Percentiles rank a stretch among this genome's conserved stretches.
These are phyloP conservation scores for Gossypium rotundifolium DNA, from an alignment of 345 rosid genomes.

Conservation along the genomic window DNA sequence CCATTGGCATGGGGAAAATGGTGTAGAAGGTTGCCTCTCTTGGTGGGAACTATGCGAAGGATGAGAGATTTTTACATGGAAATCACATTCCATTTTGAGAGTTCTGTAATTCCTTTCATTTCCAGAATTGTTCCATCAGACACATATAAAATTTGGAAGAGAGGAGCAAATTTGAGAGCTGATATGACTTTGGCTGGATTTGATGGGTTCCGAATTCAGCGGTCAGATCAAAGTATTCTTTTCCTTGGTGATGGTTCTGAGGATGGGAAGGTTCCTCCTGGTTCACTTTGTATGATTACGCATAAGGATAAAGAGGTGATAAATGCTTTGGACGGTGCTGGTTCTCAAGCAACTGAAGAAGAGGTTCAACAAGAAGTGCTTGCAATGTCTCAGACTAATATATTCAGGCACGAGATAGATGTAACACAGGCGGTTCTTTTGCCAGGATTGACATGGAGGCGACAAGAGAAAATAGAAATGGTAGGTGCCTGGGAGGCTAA, in stretches of 20 bases:
- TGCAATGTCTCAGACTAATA: conserved; percentile 84
- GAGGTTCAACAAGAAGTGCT: conserved; percentile 83
- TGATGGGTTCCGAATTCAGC: conserved; percentile 84
- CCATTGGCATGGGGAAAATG: conserved; percentile 96
- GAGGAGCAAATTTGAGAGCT: conserved; percentile 86
- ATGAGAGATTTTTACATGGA: conserved; percentile 99
- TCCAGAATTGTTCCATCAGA: conserved; percentile 93
- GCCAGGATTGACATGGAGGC: conserved; percentile 91
- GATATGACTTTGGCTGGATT: conserved; percentile 99
- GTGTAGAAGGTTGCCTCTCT: conserved; percentile 90
- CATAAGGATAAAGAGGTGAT: conserved; percentile 94
- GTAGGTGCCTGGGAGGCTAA: conserved; percentile 91
- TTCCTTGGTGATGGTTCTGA: conserved; percentile 96
- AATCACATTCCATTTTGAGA: conserved; percentile 87
- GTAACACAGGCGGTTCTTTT: conserved; percentile 86
- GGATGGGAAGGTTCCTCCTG: conserved; percentile 66
- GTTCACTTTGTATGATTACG: conserved; percentile 78
- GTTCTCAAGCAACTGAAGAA: conserved; percentile 70
- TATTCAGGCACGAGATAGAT: conserved; percentile 94
- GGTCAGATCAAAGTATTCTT: conserved; percentile 82
- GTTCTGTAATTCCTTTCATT: conserved; percentile 90
- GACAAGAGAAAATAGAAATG: conserved; percentile 86
- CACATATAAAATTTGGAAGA: conserved; percentile 91
- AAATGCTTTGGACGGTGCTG: conserved; percentile 94
- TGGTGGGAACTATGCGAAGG: conserved; percentile 67